Conservation (phyloP, 345 rosid species). For the Sisymbrium irio region DNA sequence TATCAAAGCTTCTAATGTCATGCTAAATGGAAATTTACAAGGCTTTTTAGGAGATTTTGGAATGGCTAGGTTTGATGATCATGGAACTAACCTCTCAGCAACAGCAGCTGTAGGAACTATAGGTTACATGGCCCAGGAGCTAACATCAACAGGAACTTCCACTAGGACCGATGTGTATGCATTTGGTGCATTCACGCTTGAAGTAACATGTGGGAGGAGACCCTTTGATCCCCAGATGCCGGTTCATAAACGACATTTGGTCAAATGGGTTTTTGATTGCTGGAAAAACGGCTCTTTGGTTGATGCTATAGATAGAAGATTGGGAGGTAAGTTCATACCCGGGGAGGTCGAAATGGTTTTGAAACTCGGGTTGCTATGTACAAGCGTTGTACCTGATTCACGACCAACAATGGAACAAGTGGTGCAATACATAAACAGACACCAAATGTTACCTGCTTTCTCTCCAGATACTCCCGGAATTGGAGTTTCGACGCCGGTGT, state of each 20-base stretch:
- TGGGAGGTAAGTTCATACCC: constrained; percentile 10
- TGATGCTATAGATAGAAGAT: constrained; percentile 31
- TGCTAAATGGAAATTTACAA: constrained; percentile 40
- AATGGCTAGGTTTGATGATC: constrained; percentile 45
- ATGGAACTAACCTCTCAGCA: constrained; percentile 32
- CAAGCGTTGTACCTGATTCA: constrained; percentile 19
- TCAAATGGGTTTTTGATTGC: constrained; percentile 34
- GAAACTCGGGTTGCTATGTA: constrained; percentile 44
- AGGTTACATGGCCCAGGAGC: constrained; percentile 53
- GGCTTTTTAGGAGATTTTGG: constrained; percentile 48
- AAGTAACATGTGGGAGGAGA: constrained; percentile 45
- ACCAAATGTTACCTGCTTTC: constrained; percentile 6
- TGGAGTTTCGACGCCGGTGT: constrained; percentile 2
- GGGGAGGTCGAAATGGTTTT: constrained; percentile 40
- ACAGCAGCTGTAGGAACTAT: constrained; percentile 47
- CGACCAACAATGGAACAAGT: constrained; percentile 36
- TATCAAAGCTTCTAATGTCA: constrained; percentile 45
- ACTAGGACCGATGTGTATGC: constrained; percentile 41
- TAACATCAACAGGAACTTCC: constrained; percentile 38
- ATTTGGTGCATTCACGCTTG: constrained; percentile 48
- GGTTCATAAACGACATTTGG: constrained; percentile 25
- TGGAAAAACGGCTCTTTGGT: constrained; percentile 35
- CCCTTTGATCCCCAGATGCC: constrained; percentile 31
- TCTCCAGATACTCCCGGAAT: constrained; percentile 16
- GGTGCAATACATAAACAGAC: constrained; percentile 16